Evolutionary conservation across 768 basidiomycete species (phyloP), one percentile per base, ranked within the genome.

Genomic region (Rhizopogon salebrosus): DNA sequence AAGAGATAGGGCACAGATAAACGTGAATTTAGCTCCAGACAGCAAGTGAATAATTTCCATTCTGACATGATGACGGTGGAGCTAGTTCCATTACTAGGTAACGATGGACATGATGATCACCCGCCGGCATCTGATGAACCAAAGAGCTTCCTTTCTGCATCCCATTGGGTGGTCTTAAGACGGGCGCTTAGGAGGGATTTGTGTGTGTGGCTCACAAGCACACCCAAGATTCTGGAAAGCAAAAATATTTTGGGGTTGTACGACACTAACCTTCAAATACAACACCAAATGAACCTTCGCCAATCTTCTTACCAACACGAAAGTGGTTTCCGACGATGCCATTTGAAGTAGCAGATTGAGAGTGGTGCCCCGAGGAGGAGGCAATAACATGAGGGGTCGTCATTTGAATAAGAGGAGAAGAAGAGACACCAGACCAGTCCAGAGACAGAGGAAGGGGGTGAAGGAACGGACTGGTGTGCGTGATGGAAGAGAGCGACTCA

Each of bases 251-350:
- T 10, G 16, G 48, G 16, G 10, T 10, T 35, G 36, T 22, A 35
- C 22, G 49, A 50, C 24, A 72, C 76, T 48, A 65, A 94, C 97
- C 87, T 80, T 98, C 87, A 72, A 97, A 92, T 57, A 98, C 88
- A 59, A 98, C 95, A 63, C 95, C 95, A 68, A 99, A 99, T n/a
- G 88, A 91, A 48, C 95, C 95, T 73, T 99, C 95, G 43, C 95
- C 95, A 68, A 98, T 95, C 84, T 98, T 98, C 80, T 95, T 94
- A 48, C 95, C 95, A 48, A 98, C 94, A 57, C 89, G 80, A 66
- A 83, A 91, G 67, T 89, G 83, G 62, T 77, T 83, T 39, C 89
- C 89, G 54, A 91, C 85, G 68, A 91, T 82, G 62, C 87, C 83
- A 69, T 84, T 87, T 37, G 72, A 78, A 26, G 80, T 76, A 43